These are phyloP conservation scores for Pseudozyma thailandica DNA, from an alignment of 1,284 basidiomycete species.

Conservation along the genomic window DNA sequence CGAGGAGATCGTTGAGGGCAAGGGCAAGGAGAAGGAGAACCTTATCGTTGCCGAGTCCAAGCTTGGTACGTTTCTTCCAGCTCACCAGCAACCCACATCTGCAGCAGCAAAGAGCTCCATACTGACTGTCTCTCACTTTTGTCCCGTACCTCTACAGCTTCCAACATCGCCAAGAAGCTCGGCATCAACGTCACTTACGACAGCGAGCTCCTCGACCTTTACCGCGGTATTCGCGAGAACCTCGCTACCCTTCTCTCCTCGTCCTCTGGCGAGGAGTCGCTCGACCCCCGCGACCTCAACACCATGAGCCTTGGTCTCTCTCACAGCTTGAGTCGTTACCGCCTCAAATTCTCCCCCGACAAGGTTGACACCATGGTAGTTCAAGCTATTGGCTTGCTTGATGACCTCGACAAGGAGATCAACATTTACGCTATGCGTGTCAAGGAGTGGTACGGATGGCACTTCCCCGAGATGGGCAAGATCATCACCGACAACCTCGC, in stretches of 20 bases:
- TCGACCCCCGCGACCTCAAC: conserved; percentile 83
- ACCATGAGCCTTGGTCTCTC: conserved; percentile 98
- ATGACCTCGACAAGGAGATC: conserved; percentile 99
- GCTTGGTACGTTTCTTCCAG: conserved; percentile 76
- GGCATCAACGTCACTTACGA: conserved; percentile 85
- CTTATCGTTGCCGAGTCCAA: conserved; percentile 89
- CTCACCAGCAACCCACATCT: not conserved
- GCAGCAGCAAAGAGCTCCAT: not conserved
- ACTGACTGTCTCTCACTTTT: conserved; percentile 3
- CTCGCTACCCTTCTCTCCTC: conserved; percentile 78
- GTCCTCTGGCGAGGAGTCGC: conserved; percentile 61
- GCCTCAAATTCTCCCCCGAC: conserved; percentile 99
- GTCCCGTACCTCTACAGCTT: conserved; percentile 21
- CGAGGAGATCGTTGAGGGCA: conserved; percentile 87
- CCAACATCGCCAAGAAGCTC: conserved; percentile 89
- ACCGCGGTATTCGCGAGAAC: conserved; percentile 93
- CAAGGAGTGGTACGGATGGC: conserved; percentile 99
- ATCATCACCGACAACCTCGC: conserved; percentile 96
- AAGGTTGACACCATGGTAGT: conserved; percentile 99
- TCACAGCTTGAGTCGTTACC: conserved; percentile 96
- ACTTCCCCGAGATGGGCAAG: conserved; percentile 99
- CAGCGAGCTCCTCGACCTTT: conserved; percentile 80
- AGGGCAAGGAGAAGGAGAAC: conserved; percentile 79
- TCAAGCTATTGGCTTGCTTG: conserved; percentile 96
- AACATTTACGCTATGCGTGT: conserved; percentile 99